Evolutionary conservation across 257 asterid genomes (phyloP).

Genomic region (Coffea eugenioides): DNA sequence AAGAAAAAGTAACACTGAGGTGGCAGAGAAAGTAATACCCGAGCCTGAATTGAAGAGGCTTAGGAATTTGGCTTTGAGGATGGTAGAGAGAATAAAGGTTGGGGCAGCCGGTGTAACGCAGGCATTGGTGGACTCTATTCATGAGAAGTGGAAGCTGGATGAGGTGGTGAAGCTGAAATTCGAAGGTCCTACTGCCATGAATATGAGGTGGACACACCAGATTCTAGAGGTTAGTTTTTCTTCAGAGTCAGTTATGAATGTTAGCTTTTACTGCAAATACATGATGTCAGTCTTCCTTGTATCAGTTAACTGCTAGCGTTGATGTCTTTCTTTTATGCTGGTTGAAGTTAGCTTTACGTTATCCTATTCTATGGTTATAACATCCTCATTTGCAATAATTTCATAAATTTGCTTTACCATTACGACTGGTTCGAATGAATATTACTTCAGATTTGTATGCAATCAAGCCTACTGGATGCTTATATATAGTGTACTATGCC

Average conservation of each 20-base stretch:
- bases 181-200: constrained; percentile 73
- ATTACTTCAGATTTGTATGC: neutral
- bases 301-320: neutral
- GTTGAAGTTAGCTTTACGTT: neutral
- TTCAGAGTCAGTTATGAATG: neutral
- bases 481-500: constrained; percentile 32
- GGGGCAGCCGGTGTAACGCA: constrained; percentile 84
- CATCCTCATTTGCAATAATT: neutral
- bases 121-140: constrained; percentile 60
- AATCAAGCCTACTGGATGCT: constrained; percentile 17
- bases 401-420: neutral
- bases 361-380: neutral
- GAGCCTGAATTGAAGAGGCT: constrained; percentile 81
- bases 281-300: neutral
- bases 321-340: neutral
- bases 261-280: neutral
- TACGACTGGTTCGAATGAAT: neutral
- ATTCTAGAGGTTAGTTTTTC: constrained; percentile 67
- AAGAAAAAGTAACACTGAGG: constrained; percentile 38
- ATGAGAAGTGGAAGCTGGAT: constrained; percentile 71
- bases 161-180: constrained; percentile 85
- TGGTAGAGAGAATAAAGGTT: constrained; percentile 78
- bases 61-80: constrained; percentile 65
- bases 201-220: constrained; percentile 85
- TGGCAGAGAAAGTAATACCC: constrained; percentile 73